Conservation (phyloP, 73 alveolate species). For the Paramecium primaurelia region DNA sequence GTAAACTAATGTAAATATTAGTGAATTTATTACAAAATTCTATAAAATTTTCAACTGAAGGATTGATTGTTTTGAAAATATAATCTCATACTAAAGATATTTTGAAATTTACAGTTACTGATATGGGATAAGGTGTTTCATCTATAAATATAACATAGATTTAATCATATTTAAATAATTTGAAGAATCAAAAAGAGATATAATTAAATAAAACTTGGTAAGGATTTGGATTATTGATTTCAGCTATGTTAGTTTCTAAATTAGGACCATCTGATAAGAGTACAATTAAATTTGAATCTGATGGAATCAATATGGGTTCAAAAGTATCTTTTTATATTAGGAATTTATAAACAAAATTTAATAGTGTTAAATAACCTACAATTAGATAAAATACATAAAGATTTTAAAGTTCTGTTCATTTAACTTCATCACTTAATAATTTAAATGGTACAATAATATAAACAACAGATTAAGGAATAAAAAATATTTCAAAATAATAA, state of each 20-base stretch:
- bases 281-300: neutral
- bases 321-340: neutral
- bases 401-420: neutral
- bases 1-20: conserved; percentile 32
- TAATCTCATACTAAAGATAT: neutral
- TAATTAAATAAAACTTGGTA: neutral
- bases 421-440: neutral
- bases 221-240: conserved; percentile 56
- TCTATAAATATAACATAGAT: neutral
- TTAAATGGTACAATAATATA: neutral
- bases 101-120: neutral
- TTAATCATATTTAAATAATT: neutral
- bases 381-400: conserved; percentile 11
- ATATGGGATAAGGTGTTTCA: conserved; percentile 34
- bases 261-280: conserved; percentile 29
- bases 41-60: conserved; percentile 22
- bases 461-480: neutral
- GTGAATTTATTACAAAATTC: conserved; percentile 42
- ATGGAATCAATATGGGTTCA: neutral
- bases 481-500: neutral
- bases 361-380: neutral
- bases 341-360: neutral
- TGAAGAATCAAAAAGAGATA: neutral
- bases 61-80: neutral
- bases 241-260: neutral